phyloP scores from a whole-genome alignment of 192 early-diverging fungal species.

The Coemansia sp. region DNA sequence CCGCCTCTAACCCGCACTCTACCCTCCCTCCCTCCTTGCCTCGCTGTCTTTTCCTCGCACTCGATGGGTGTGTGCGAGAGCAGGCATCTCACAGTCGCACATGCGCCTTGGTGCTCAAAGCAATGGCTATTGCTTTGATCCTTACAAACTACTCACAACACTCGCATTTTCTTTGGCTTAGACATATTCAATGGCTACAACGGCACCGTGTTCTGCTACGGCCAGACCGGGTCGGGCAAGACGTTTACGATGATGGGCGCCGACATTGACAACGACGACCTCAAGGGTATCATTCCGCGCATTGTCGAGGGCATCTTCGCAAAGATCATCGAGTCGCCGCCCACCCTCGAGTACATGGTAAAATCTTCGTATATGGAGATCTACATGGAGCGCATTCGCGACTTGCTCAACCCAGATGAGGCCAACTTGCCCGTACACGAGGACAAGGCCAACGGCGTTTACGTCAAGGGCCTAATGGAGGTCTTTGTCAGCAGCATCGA shows the following conservation, averaged over 20 bases:
- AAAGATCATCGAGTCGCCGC: constrained; percentile 88
- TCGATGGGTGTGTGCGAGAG: too few relatives aligned
- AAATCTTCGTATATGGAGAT: constrained; percentile 99
- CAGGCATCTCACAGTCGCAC: too few relatives aligned
- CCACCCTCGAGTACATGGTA: constrained; percentile 97
- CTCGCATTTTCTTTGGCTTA: too few relatives aligned
- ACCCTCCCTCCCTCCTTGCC: too few relatives aligned
- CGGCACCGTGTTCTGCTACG: constrained; percentile 99
- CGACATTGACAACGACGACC: constrained; percentile 88
- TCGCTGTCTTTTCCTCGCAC: too few relatives aligned
- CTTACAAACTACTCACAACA: too few relatives aligned
- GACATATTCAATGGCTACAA: constrained; percentile 98
- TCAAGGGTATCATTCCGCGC: constrained; percentile 96
- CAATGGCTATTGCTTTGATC: background rate
- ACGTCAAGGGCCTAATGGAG: constrained; percentile 97
- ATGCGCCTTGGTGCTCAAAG: background rate
- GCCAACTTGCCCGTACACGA: constrained; percentile 97
- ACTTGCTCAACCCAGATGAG: constrained; percentile 83
- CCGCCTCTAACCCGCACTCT: too few relatives aligned
- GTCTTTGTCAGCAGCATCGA: constrained; percentile 94
- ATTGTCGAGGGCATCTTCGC: constrained; percentile 95
- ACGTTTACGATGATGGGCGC: constrained; percentile 97
- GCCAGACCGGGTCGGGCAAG: constrained; percentile 98
- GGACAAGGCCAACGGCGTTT: constrained; percentile 95
- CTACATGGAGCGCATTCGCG: constrained; percentile 99